Base-by-base conservation (phyloP, 202 grass and related monocot genomes). In the Alloteropsis angusta region DNA sequence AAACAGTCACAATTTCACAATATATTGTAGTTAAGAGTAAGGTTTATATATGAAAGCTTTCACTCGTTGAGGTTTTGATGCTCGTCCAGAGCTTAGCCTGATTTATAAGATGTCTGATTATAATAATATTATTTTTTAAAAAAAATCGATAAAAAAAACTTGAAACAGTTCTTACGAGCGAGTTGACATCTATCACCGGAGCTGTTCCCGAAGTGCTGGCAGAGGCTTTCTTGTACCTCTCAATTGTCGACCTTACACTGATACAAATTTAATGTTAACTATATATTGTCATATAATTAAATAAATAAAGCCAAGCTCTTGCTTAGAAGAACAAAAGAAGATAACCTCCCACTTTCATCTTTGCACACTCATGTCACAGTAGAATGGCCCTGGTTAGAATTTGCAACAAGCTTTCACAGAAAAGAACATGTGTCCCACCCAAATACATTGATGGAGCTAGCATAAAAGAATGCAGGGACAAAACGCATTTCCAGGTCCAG, bases 191-290 rank as follows among this genome's bases (percentile, higher is more conserved):
- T 82, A 90, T 58, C 36, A 82, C 74, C 5, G 87, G 71, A 79
- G 81, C 89, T 65, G 90, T 86, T 38, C 79, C 84, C 9, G 93
- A 92, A 79, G 67, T 84, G 71, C 87, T 90, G 4, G 87, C 83
- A 65, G 86, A 85, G 30, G 89, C 85, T 61, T 97, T 96, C 85
- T 96, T 96, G 77, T 96, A 96, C 87, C 79, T 92, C 73, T 97
- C 90, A 54, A 97, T 97, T 36, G 76, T 97, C 36, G 90, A 92
- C 49, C 85, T 92, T 78, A 90, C 82, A 80, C 90, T 92, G 59
- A 56, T n/a, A 49, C 57, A 63, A 75, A 30, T 30, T 30, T 30
- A 30, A 61, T 71, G 34, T 38, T 75, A 28, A 19, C 16, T 5
- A 4, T 36, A 30, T 28, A 71, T 59, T 17, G 38, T 47, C 11